A percentile compares a stretch with the other conserved stretches of the same genome.
These are phyloP conservation scores for Pyrenopolyporus hunteri DNA, from an alignment of 495 filamentous ascomycete species.

Conservation along the genomic window DNA sequence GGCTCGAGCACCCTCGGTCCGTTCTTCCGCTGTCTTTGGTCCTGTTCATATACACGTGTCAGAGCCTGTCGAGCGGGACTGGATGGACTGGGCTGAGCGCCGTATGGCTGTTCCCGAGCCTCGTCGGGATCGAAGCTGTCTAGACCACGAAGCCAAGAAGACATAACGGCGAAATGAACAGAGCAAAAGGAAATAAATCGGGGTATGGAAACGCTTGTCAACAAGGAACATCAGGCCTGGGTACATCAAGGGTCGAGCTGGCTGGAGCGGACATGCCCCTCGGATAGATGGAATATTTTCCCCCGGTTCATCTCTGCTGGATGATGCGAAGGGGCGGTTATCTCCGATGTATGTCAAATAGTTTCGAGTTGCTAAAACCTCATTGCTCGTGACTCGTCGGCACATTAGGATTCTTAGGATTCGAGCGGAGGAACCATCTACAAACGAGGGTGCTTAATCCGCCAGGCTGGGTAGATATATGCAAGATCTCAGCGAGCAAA, in stretches of 20 bases:
- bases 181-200: neutral
- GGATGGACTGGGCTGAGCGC: conserved; percentile 36
- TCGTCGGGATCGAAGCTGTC: conserved; percentile 33
- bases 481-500: conserved; percentile 27
- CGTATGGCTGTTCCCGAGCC: conserved; percentile 29
- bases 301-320: conserved; percentile 29
- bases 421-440: conserved; percentile 23
- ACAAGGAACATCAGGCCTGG: neutral
- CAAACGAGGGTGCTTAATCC: conserved; percentile 38
- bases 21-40: conserved; percentile 54
- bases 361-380: conserved; percentile 8
- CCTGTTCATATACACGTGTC: conserved; percentile 62
- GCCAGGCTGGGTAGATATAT: conserved; percentile 22
- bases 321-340: neutral
- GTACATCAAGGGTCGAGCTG: conserved; percentile 16
- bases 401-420: no score
- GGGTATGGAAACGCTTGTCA: conserved; percentile 27
- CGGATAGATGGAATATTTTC: conserved; percentile 13
- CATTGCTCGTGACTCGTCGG: conserved; percentile 23
- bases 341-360: conserved; percentile 7
- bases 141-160: conserved; percentile 41
- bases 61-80: conserved; percentile 61
- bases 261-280: conserved; percentile 20
- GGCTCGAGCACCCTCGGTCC: conserved; percentile 48
- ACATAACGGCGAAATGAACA: conserved; percentile 41